Percentiles rank a stretch among this genome's conserved stretches.
Evolutionary conservation across 2,329 filamentous ascomycete species (phyloP).

Genomic region (Venturia effusa): DNA sequence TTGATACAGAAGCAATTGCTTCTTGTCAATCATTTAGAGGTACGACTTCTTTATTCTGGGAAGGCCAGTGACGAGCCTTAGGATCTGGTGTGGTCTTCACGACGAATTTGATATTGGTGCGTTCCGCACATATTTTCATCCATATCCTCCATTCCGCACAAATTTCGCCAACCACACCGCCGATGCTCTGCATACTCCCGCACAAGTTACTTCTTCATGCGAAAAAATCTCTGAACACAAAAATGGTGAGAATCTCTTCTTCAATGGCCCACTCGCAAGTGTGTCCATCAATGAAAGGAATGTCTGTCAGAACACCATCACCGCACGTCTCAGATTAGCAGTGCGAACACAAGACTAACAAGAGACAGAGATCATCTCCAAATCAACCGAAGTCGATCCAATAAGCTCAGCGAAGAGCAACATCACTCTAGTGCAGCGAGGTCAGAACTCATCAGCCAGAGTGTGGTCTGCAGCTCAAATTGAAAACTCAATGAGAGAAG

Average conservation of each 20-base stretch:
- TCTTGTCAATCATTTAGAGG: too few relatives aligned
- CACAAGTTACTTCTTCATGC: too few relatives aligned
- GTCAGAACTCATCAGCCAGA: conserved; percentile 82
- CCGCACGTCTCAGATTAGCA: conserved; percentile 64
- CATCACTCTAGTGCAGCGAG: conserved; percentile 85
- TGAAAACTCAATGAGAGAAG: conserved; percentile 84
- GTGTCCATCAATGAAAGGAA: conserved; percentile 7
- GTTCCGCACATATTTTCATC: too few relatives aligned
- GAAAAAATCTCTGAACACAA: too few relatives aligned
- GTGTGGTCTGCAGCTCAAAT: conserved; percentile 86
- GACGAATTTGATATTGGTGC: too few relatives aligned
- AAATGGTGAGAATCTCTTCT: not conserved
- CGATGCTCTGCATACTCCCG: too few relatives aligned
- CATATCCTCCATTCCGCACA: too few relatives aligned
- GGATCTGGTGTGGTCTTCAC: too few relatives aligned
- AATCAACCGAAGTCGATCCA: conserved; percentile 63
- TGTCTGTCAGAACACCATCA: conserved; percentile 87
- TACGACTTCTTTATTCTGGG: too few relatives aligned
- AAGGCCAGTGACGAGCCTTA: not conserved
- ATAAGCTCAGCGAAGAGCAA: conserved; percentile 35
- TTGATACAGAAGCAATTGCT: too few relatives aligned
- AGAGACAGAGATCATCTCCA: conserved; percentile 92
- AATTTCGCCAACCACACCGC: too few relatives aligned
- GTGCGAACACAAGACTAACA: conserved; percentile 65
- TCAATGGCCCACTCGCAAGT: conserved; percentile 8